Base-by-base conservation (phyloP, 2,329 filamentous ascomycete species). In the Aspergillus hiratsukae region DNA sequence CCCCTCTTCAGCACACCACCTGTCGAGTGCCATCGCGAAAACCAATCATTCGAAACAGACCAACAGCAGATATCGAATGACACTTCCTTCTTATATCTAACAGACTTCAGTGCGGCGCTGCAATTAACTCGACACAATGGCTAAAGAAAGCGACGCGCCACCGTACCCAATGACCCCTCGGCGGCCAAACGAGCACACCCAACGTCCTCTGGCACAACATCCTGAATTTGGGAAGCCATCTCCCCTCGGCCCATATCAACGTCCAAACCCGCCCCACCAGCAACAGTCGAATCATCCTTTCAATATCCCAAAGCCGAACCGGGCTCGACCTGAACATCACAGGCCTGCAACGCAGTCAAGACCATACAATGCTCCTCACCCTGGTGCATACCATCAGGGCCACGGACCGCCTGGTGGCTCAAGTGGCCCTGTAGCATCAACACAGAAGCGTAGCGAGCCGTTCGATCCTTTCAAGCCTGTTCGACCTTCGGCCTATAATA, bases 141-240 rank as follows among this genome's bases (percentile, higher is more conserved):
- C 81, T 10, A 76, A 77, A 62, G 80, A 83, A 72, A 75, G 79
- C 58, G 78, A 79, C 56, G 76, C 78, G 17, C 43, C 43, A 5
- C 72, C 75, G 11, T 66, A 70, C 51, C 68, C 70, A 7, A 64
- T 68, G 45, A 69, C 68, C 35, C 69, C 73, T 50, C 68, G 70
- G 19, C 73, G 72, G 58, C 66, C 68, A 14, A 70, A 71, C 51
- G 67, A 75, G 29, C 68, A 71, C 37, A 53, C 67, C 19, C 67
- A 66, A 40, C 64, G 71, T 29, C 64, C 72, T 14, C 61, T 72
- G 11, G 65, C 73, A 14, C 72, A 76, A 4, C 71, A 76, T 31
- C 76, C 80, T 41, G 78, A 85, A 63, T 87, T 86, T 64, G 84
- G 84, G 52, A 80, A 81, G 63, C 76, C 84, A 1, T 85, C 82